Conservation (phyloP, 352 stramenopile genomes). For the Phytophthora syringae region DNA sequence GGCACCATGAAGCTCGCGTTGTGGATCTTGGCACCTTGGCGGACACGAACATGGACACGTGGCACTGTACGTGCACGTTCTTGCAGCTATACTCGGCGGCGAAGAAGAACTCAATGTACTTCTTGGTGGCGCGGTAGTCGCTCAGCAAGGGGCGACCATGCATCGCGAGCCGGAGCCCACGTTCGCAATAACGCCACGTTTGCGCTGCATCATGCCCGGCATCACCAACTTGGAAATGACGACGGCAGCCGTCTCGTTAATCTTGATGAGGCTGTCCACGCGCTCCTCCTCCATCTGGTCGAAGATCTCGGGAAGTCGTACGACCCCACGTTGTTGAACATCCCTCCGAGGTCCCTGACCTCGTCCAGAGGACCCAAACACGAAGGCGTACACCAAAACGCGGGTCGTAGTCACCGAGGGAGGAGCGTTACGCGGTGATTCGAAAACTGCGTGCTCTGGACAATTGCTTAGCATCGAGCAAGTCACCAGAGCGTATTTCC, state of each 20-base stretch:
- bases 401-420: no score
- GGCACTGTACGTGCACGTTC: conserved; percentile 96
- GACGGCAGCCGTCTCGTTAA: conserved; percentile 78
- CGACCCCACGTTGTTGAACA: conserved; percentile 99
- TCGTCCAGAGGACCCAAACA: conserved; percentile 42
- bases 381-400: no score
- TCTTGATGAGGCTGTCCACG: conserved; percentile 92
- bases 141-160: conserved; percentile 95
- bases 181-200: conserved; percentile 97
- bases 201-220: conserved; percentile 94
- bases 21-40: conserved; percentile 99
- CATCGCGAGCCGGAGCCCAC: conserved; percentile 96
- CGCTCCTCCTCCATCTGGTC: conserved; percentile 95
- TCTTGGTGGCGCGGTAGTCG: conserved; percentile 98
- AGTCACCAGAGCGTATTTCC: not conserved
- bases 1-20: conserved; percentile 94
- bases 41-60: conserved; percentile 99
- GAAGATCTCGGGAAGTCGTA: conserved; percentile 99
- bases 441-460: not conserved
- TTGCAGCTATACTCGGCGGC: conserved; percentile 95
- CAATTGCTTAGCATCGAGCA: not conserved
- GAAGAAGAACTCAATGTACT: conserved; percentile 96
- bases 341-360: conserved; percentile 94
- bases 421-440: not conserved
- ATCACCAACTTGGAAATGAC: conserved; percentile 90